phyloP scores from a whole-genome alignment of 805 yeast species.

The Danielozyma ontarioensis region DNA sequence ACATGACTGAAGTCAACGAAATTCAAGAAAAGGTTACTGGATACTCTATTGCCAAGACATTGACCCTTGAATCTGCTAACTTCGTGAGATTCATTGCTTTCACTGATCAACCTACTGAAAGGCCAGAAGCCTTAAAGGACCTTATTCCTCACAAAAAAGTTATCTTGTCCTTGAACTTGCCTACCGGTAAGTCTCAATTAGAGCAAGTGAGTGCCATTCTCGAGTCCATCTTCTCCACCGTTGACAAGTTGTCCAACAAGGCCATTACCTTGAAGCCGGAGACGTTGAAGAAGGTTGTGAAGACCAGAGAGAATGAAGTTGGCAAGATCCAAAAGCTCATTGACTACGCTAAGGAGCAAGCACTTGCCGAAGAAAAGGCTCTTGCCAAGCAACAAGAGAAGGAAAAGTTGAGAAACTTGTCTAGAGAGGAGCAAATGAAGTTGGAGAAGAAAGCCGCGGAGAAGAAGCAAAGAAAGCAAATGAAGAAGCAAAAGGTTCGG shows the following conservation, averaged over 20 bases:
- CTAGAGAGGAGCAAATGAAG: slow-evolving; percentile 77
- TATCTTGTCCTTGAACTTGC: slow-evolving; percentile 49
- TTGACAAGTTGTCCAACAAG: slow-evolving; percentile 52
- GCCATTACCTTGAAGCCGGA: slow-evolving; percentile 63
- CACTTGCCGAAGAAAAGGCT: slow-evolving; percentile 62
- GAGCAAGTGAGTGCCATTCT: slow-evolving; percentile 47
- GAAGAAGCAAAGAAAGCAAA: slow-evolving; percentile 72
- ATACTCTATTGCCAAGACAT: slow-evolving; percentile 32
- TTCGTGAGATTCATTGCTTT: slow-evolving; percentile 65
- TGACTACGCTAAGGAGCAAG: slow-evolving; percentile 64
- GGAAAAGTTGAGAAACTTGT: slow-evolving; percentile 50
- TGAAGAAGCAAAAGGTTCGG: slow-evolving; percentile 53
- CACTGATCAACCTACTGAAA: slow-evolving; percentile 77
- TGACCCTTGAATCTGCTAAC: slow-evolving; percentile 41
- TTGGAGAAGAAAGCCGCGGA: slow-evolving; percentile 73
- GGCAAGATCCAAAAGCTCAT: slow-evolving; percentile 63
- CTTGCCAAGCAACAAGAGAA: slow-evolving; percentile 63
- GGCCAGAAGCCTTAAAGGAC: slow-evolving; percentile 58
- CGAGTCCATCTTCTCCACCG: slow-evolving; percentile 50
- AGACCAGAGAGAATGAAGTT: slow-evolving; percentile 71
- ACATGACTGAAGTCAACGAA: slow-evolving; percentile 86
- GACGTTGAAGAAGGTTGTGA: slow-evolving; percentile 67
- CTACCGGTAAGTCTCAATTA: slow-evolving; percentile 45
- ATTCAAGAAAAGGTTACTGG: slow-evolving; percentile 62
- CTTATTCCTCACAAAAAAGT: slow-evolving; percentile 51